Evolutionary conservation across 2,329 filamentous ascomycete species (phyloP).

Genomic region (Penicillium sumatraense): DNA sequence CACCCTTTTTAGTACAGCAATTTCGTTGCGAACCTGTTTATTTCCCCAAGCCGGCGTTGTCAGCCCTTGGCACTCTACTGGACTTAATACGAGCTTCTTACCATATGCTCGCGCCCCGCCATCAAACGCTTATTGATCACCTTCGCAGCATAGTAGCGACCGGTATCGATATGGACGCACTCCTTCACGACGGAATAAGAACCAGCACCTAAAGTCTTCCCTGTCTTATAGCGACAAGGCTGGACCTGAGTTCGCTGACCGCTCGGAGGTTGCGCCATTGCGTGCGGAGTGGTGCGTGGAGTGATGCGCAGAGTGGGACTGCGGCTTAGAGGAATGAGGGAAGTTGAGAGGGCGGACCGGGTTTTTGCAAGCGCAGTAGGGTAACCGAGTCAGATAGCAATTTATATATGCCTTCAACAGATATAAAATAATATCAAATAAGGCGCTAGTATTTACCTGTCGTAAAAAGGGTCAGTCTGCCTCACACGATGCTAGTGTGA

Average conservation of each 20-base stretch:
- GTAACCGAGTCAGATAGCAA: neutral
- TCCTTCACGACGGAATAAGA: slow-evolving; percentile 99
- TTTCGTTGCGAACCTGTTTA: slow-evolving; percentile 87
- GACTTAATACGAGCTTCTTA: slow-evolving; percentile 43
- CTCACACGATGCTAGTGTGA: slow-evolving; percentile 7
- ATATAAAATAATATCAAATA: neutral
- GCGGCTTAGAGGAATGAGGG: slow-evolving; percentile 1
- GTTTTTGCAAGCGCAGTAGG: neutral
- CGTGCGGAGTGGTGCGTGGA: neutral
- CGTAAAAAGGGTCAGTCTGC: slow-evolving; percentile 18
- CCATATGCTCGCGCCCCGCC: slow-evolving; percentile 98
- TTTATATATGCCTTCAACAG: neutral
- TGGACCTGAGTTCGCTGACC: slow-evolving; percentile 70
- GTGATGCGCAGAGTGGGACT: neutral
- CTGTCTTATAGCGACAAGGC: slow-evolving; percentile 97
- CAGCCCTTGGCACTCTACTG: slow-evolving; percentile 9
- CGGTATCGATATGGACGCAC: slow-evolving; percentile 97
- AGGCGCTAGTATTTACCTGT: slow-evolving; percentile 15
- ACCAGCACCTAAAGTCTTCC: slow-evolving; percentile 93
- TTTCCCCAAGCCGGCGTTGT: slow-evolving; percentile 6
- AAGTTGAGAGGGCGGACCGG: neutral
- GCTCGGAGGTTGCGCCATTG: slow-evolving; percentile 38
- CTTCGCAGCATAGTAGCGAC: slow-evolving; percentile 97
- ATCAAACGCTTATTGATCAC: slow-evolving; percentile 99
- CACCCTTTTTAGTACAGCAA: slow-evolving; percentile 95